Base-by-base conservation (phyloP, 495 filamentous ascomycete genomes). In the Penicillium lividum region DNA sequence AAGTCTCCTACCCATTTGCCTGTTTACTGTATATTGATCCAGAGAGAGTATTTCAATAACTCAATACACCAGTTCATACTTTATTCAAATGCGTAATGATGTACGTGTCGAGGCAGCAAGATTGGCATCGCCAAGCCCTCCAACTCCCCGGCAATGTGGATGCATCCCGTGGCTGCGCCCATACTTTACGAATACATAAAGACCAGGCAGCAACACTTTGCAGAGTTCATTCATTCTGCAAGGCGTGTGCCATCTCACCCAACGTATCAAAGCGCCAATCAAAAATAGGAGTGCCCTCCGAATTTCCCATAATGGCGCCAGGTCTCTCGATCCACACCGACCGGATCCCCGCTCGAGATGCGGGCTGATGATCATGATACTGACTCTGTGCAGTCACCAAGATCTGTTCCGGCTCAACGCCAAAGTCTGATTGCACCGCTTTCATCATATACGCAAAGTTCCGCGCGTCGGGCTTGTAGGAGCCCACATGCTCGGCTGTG, bases 401-500 rank as follows among this genome's bases (percentile, higher is more conserved):
- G 38, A 93, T 72, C 64, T 86, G 74, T 0, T 68, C 77, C 54
- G 76, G 76, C 25, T 77, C 73, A 7, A 82, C 68, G 0, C 81
- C 86, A 57, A 90, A 82, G 7, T 82, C 78, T n/a, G 62, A 57
- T 65, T 81, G 69, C 16, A 83, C 78, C 9, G 80, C 75, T 13
- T 57, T 51, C 25, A 90, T 73, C 70, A 92, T 68, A 56, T 88
- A 89, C 52, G 78, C 68, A 62, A 93, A 96, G 61, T 91, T 92
- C 33, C 58, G 57, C 34, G 74, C 64, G 56, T 80, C 75, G 0
- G 91, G 91, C 75, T 93, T 94, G 68, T 93, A 94, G 7, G 73
- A 77, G 9, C 90, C 89, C 34, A 93, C 83, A 43, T 87, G 82
- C 74, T 92, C 79, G 8, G 90, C 90, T 15, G 89, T 92, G 68